These are phyloP conservation scores for Alternaria brassicae DNA, from an alignment of 2,329 filamentous ascomycete species.

Conservation along the genomic window DNA sequence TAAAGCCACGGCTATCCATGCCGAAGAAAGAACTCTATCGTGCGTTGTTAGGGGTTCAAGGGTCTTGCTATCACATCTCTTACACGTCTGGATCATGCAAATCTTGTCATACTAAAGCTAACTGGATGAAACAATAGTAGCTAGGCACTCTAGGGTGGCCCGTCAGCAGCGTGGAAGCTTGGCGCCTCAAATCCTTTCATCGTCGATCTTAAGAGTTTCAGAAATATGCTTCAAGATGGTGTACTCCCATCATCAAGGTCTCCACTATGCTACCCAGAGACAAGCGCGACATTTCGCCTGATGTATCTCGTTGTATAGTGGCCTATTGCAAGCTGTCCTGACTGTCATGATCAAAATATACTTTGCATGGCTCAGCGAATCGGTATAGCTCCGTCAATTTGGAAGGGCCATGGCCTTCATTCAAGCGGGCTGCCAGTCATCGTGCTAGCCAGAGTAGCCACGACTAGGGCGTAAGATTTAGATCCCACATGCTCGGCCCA, in stretches of 20 bases:
- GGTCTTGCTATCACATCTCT: background rate
- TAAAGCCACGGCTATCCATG: no score
- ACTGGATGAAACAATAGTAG: conserved; percentile 3
- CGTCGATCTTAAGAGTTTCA: conserved; percentile 1
- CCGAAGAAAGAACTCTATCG: background rate
- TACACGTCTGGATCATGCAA: background rate
- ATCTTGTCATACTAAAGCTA: background rate
- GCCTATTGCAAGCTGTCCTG: background rate
- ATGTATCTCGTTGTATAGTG: background rate
- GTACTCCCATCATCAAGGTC: background rate
- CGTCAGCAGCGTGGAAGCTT: background rate
- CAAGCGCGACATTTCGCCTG: background rate
- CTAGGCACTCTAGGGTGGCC: background rate
- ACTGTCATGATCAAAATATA: conserved; percentile 1
- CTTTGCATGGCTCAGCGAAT: background rate
- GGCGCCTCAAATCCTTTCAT: background rate
- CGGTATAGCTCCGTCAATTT: background rate
- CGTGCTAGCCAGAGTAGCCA: background rate
- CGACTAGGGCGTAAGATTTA: background rate
- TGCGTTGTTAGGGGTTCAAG: background rate
- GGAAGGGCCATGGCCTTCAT: background rate
- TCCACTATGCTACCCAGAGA: background rate
- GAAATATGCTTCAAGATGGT: background rate
- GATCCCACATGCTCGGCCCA: background rate
- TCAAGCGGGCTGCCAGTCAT: background rate